Base-by-base conservation (phyloP, 257 asterid genomes). In the Jacaranda copaia region DNA sequence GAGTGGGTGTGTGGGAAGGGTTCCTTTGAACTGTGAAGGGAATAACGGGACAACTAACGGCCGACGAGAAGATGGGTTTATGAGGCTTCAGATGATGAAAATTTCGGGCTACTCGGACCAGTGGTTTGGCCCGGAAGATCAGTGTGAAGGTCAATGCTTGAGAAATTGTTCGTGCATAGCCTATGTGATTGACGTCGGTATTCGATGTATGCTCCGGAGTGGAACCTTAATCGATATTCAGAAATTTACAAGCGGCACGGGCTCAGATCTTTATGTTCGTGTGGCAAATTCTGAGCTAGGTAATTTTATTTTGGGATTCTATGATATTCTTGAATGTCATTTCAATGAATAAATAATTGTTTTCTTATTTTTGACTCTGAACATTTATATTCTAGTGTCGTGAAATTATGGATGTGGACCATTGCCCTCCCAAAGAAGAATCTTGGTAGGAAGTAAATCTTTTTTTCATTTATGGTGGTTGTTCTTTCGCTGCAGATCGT, bases 121-220 rank as follows among this genome's bases (percentile, higher is more conserved):
- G 69, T 76, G 78, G 73, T 4, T 14, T 6, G 83, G 58, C 4
- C 63, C 5, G 4, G 86, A 83, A 55, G 58, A 36, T 11, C 57
- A 68, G 39, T 90, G 96, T 62, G 68, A 19, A 19, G 74, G 56
- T 0, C 25, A 2, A 6, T 90, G 96, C 80, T 74, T 69, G 57
- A 77, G 60, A 14, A 82, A 82, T 38, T 84, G 89, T 68, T 80
- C 89, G n/a, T 88, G 92, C 77, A 40, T 85, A n/a, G 89, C 92
- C 32, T 85, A 88, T 64, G 80, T 74, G 3, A 79, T 36, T 43
- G 73, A 79, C 70, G 19, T 1, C 39, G 82, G 78, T 3, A 64
- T 71, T 38, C 89, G 89, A 1, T 89, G 94, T 55, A 59, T 85
- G 81, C 73, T 87, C 32, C 87, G 92, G 92, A 57, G 46, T 0